Evolutionary conservation across 1,284 basidiomycete species (phyloP), one percentile per base, ranked within the genome.

Genomic region (Clitocybe nebularis): DNA sequence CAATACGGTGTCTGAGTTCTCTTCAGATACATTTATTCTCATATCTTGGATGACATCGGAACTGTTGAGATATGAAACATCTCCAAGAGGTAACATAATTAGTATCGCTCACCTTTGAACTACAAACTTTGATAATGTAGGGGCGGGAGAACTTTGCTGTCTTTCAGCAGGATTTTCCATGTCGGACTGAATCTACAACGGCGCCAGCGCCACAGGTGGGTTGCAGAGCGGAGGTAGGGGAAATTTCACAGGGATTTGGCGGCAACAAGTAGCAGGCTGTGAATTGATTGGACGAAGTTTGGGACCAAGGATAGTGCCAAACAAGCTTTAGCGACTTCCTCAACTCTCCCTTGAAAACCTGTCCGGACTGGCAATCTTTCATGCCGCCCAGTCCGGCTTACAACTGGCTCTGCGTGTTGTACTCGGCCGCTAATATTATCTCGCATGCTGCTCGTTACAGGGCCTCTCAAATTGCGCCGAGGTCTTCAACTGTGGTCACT

Each of bases 21-120:
- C 83, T 44, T 75, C 72, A 1, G 62, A 64, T 1, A 89, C 71
- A 47, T 85, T 82, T 1, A 88, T 64, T 43, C 79, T 71, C 67
- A 83, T 72, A 48, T 87, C 82, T 36, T 79, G 77, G 29, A 89
- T 68, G 20, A 88, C 84, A 62, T 89, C 85, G 32, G 85, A 81
- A 53, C 84, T 88, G 32, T 24, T 10, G 25, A 11, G 6, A 16
- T n/a, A n/a, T 16, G 13, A 16, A 24, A 37, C 4, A 22, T 16
- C 14, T 35, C 25, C 22, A 14, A 8, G 13, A 22, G 9, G 19
- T 22, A 10, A 26, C 13, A n/a, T 11, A n/a, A n/a, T 16, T 13
- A 29, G 9, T 17, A 17, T 8, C 32, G 13, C 20, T 36, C 21
- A 45, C 44, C 44, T 45, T 32, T 45, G 44, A 7, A 45, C 44